A percentile compares a stretch with the other conserved stretches of the same genome.
Conservation (phyloP, 169 alveolate genomes). For the Besnoitia besnoiti region DNA sequence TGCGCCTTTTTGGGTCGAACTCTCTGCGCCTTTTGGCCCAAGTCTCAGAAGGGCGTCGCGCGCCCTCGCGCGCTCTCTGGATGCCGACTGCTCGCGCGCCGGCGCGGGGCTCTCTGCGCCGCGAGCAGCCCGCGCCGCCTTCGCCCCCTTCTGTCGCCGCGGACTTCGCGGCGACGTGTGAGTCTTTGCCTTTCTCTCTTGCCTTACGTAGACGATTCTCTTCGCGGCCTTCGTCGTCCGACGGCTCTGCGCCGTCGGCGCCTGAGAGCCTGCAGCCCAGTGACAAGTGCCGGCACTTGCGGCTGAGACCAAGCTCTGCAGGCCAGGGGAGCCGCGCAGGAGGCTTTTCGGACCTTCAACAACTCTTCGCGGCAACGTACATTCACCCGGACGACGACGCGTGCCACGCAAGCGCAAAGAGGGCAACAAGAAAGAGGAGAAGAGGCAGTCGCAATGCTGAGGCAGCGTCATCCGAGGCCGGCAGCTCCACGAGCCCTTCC, state of each 20-base stretch:
- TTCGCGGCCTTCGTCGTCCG: not conserved
- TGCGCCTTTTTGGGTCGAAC: too few species aligned
- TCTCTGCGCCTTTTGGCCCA: too few species aligned
- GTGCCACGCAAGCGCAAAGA: not conserved
- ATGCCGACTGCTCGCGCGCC: too few species aligned
- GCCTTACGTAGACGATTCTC: not conserved
- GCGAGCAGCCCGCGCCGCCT: too few species aligned
- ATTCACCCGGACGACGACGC: not conserved
- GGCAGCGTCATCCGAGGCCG: not conserved
- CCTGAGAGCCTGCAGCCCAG: too few species aligned
- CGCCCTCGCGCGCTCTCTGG: too few species aligned
- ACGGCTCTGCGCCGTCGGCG: not conserved
- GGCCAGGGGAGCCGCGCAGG: not conserved
- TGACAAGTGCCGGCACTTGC: too few species aligned
- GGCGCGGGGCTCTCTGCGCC: too few species aligned
- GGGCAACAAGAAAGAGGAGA: not conserved
- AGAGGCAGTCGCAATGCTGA: not conserved
- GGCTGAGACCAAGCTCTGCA: not conserved
- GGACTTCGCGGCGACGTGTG: not conserved
- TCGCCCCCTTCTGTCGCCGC: too few species aligned
- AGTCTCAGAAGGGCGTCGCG: too few species aligned
- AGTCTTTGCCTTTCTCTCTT: not conserved
- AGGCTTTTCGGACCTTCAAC: not conserved
- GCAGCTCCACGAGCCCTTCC: not conserved
- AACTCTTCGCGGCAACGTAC: not conserved